Evolutionary conservation across 1,139 yeast species (phyloP).

Genomic region (Blastobotrys persicus): DNA sequence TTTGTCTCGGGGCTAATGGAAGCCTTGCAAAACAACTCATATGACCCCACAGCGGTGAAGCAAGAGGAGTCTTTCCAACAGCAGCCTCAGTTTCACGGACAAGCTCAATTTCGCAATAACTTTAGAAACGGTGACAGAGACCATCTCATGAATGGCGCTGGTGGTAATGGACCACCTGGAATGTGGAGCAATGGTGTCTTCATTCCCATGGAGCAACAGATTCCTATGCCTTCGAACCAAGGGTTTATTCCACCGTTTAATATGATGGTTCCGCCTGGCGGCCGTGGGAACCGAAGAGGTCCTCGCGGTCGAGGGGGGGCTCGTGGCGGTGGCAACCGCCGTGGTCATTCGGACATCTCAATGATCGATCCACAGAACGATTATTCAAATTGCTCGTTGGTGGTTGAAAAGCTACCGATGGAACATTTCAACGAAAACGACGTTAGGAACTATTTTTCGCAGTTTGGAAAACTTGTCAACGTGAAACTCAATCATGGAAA

Average conservation of each 20-base stretch:
- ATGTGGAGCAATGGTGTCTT: constrained; percentile 30
- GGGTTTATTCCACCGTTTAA: constrained; percentile 27
- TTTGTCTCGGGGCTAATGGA: constrained; percentile 37
- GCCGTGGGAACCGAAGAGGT: constrained; percentile 8
- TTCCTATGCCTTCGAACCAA: constrained; percentile 26
- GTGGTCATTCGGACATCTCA: constrained; percentile 20
- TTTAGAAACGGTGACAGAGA: constrained; percentile 21
- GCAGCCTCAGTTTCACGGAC: not conserved
- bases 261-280: constrained; percentile 8
- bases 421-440: constrained; percentile 41
- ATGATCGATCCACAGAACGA: constrained; percentile 26
- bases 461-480: constrained; percentile 42
- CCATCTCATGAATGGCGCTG: constrained; percentile 3
- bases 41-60: constrained; percentile 2
- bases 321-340: constrained; percentile 13
- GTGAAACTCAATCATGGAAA: constrained; percentile 33
- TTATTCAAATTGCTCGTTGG: constrained; percentile 30
- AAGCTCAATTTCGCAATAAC: constrained; percentile 21
- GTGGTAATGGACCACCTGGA: constrained; percentile 18
- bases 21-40: constrained; percentile 4
- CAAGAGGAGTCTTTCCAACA: not conserved
- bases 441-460: constrained; percentile 39
- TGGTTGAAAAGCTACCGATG: constrained; percentile 45
- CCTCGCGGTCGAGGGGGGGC: constrained; percentile 14
- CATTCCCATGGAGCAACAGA: constrained; percentile 23